Conservation (phyloP, 768 basidiomycete species). For the Termitomyces sp. region DNA sequence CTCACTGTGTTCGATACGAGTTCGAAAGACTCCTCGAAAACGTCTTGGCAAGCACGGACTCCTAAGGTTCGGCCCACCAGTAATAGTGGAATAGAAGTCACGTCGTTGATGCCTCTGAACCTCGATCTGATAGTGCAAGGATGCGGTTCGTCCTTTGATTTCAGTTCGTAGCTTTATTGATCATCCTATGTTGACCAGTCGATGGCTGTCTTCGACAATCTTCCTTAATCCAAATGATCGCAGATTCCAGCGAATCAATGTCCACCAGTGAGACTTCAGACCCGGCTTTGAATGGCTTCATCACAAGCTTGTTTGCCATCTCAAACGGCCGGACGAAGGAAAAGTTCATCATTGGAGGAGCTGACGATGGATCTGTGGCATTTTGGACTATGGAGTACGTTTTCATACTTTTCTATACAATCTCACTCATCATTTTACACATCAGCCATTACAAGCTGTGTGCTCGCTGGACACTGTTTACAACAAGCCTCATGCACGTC, state of each 20-base stretch:
- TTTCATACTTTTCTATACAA: neutral
- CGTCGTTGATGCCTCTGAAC: constrained; percentile 52
- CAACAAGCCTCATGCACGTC: constrained; percentile 56
- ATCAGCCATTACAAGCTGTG: constrained; percentile 59
- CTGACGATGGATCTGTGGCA: constrained; percentile 73
- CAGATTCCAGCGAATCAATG: constrained; percentile 16
- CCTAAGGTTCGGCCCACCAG: neutral
- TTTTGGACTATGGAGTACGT: constrained; percentile 69
- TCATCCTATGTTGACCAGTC: constrained; percentile 28
- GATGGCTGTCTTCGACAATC: constrained; percentile 51
- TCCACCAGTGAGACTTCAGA: constrained; percentile 39
- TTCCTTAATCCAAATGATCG: constrained; percentile 38
- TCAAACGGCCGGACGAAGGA: constrained; percentile 59
- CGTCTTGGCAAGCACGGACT: constrained; percentile 25
- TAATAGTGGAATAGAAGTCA: constrained; percentile 20
- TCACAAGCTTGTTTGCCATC: constrained; percentile 51
- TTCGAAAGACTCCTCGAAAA: neutral
- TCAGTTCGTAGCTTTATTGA: constrained; percentile 1
- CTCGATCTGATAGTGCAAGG: constrained; percentile 59
- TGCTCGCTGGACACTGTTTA: constrained; percentile 74
- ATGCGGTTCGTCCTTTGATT: constrained; percentile 41
- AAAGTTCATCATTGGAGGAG: constrained; percentile 66
- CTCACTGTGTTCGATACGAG: constrained; percentile 5
- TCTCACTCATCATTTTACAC: neutral
- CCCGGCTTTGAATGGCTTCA: constrained; percentile 39